A percentile compares a stretch with the other conserved stretches of the same genome.
These are phyloP conservation scores for Cladosporium sp. DNA, from an alignment of 2,329 filamentous ascomycete genomes.

Conservation along the genomic window DNA sequence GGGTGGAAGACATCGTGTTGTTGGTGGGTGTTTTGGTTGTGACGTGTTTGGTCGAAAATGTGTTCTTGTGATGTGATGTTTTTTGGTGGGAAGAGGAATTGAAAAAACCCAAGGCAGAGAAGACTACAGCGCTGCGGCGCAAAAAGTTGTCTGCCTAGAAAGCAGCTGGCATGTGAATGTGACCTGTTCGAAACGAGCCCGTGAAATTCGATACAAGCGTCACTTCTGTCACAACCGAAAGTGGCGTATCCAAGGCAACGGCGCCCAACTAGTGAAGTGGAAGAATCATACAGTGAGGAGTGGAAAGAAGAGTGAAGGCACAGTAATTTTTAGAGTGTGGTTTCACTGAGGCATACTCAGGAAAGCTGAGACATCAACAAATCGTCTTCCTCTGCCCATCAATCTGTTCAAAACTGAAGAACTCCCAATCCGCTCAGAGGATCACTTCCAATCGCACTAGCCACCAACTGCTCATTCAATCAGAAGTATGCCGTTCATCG, in stretches of 20 bases:
- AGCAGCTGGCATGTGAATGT: conserved; percentile 9
- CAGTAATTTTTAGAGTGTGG: not conserved
- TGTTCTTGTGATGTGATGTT: not conserved
- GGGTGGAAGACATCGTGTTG: conserved; percentile 30
- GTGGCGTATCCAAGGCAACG: not conserved
- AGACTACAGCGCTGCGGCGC: not conserved
- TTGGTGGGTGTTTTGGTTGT: not conserved
- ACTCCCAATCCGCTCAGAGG: not conserved
- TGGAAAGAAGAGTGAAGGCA: not conserved
- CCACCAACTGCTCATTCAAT: not conserved
- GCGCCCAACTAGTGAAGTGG: not conserved
- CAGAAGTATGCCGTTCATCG: not conserved
- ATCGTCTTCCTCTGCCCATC: not conserved
- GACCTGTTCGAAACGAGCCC: not conserved
- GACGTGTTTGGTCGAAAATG: not conserved
- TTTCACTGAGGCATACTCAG: not conserved
- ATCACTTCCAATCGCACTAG: not conserved
- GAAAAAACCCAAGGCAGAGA: not conserved
- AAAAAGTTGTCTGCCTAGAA: not conserved
- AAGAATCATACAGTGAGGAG: not conserved
- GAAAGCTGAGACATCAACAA: not conserved
- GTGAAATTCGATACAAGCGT: not conserved
- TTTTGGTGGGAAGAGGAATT: not conserved
- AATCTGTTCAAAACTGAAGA: not conserved
- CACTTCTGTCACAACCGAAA: not conserved